Base-by-base conservation (phyloP, 257 asterid species). In the Cordia subcordata region DNA sequence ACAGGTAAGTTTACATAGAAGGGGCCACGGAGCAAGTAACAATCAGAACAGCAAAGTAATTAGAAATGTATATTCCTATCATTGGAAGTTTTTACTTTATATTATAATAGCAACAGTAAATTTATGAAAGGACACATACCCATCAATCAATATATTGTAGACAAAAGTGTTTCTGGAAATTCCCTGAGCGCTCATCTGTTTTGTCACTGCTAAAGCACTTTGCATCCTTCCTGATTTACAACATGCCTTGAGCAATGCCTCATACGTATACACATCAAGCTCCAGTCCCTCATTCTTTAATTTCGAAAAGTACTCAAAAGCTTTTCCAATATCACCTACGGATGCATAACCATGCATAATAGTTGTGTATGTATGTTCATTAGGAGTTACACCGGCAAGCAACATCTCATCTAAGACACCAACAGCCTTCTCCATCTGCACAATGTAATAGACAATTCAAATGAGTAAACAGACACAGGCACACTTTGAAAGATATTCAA, bases 161-260 rank as follows among this genome's bases (percentile, higher is more conserved):
- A 93, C 83, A 55, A 75, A 93, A 68, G 95, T 89, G 74, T 93
- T 93, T 74, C 96, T 78, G 9, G 85, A 84, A 70, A 93, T 82
- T 55, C 85, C 86, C 67, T 67, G 85, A 58, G 85, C 69, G 63
- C 69, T 85, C 97, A 93, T 93, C 73, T 86, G 95, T 77, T 86
- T 83, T 10, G 99, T 93, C 60, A 93, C 95, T 23, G 95, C 97
- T 81, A 93, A 75, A 78, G 99, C 99, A 74, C 99, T 89, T 71
- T 93, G 99, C 97, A 93, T 93, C 82, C 99, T 85, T 77, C 99
- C 99, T 42, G 99, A 55, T 80, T 93, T 93, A 69, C 99, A 93
- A 62, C 97, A 93, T 44, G 99, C 96, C 88, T 89, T 89, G 75
- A 93, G 99, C 62, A 93, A 80, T 49, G 99, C 99, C 82, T 89